These are phyloP conservation scores for Boeremia lycopersici DNA, from an alignment of 2,329 filamentous ascomycete species.

Conservation along the genomic window DNA sequence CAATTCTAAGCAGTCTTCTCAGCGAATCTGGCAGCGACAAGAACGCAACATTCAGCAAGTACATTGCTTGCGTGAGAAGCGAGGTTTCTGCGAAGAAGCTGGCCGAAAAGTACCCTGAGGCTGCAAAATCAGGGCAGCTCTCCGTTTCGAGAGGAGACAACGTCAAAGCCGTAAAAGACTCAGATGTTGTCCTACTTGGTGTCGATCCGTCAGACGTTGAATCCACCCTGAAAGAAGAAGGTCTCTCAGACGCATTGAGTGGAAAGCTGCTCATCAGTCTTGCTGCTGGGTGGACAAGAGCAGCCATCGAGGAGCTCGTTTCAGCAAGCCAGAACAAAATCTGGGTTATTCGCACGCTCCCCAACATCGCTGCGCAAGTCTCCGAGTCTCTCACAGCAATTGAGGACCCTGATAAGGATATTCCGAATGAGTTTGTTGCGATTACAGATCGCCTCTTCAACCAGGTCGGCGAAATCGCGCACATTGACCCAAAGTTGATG, in stretches of 20 bases:
- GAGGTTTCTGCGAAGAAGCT: slow-evolving; percentile 46
- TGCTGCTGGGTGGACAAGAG: slow-evolving; percentile 56
- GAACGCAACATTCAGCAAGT: slow-evolving; percentile 36
- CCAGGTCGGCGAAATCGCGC: slow-evolving; percentile 30
- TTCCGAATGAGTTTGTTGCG: slow-evolving; percentile 20
- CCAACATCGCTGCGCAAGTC: slow-evolving; percentile 55
- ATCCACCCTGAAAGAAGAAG: slow-evolving; percentile 45
- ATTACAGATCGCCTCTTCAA: slow-evolving; percentile 32
- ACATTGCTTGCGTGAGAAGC: slow-evolving; percentile 53
- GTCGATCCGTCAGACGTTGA: slow-evolving; percentile 55
- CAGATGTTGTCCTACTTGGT: slow-evolving; percentile 55
- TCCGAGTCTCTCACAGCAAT: slow-evolving; percentile 50
- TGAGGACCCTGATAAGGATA: slow-evolving; percentile 28
- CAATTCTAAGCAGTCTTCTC: slow-evolving; percentile 47
- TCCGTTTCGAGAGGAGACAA: slow-evolving; percentile 46
- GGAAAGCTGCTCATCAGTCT: slow-evolving; percentile 60
- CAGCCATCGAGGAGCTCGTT: slow-evolving; percentile 49
- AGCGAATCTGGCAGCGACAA: slow-evolving; percentile 18
- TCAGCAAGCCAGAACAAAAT: slow-evolving; percentile 9
- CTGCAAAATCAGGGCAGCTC: slow-evolving; percentile 34
- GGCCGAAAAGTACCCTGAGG: slow-evolving; percentile 37
- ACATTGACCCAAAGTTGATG: slow-evolving; percentile 32
- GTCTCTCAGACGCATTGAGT: slow-evolving; percentile 48
- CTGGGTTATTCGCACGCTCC: slow-evolving; percentile 51
- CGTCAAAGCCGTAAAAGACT: slow-evolving; percentile 41